phyloP scores from a whole-genome alignment of 768 basidiomycete species.

The Steccherinum ochraceum region DNA sequence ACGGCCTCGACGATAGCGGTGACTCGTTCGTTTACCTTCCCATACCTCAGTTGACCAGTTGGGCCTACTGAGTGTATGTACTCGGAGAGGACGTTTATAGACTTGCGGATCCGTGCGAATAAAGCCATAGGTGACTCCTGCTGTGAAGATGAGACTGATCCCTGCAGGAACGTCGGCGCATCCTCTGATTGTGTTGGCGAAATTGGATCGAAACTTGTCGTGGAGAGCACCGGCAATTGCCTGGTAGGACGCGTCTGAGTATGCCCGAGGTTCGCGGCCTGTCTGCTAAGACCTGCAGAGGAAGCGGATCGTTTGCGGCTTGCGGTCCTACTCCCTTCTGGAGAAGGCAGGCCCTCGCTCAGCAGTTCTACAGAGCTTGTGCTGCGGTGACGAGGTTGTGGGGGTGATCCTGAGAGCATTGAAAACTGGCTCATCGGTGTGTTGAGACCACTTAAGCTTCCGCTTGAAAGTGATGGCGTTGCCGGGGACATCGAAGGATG shows the following conservation, averaged over 20 bases:
- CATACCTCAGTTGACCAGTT: conserved; percentile 46
- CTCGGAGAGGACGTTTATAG: conserved; percentile 63
- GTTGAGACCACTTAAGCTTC: not conserved
- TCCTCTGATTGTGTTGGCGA: conserved; percentile 62
- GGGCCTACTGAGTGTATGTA: conserved; percentile 45
- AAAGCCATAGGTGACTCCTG: conserved; percentile 58
- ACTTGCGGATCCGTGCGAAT: conserved; percentile 46
- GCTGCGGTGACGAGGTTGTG: not conserved
- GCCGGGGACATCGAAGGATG: not conserved
- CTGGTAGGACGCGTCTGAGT: not conserved
- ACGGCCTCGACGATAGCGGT: conserved; percentile 61
- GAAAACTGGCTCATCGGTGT: not conserved
- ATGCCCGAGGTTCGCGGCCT: conserved; percentile 6
- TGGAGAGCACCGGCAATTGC: not conserved
- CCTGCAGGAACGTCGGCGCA: conserved; percentile 59
- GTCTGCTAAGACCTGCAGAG: not conserved
- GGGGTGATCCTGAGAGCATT: not conserved
- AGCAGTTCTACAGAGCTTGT: not conserved
- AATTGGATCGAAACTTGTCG: conserved; percentile 16
- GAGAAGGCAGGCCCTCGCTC: not conserved
- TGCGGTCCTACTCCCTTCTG: not conserved
- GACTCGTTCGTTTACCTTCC: conserved; percentile 55
- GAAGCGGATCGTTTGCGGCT: not conserved
- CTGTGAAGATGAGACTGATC: conserved; percentile 48
- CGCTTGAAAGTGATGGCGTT: not conserved